Conservation (phyloP, 1,284 basidiomycete species). For the Rhodotorula sp. region DNA sequence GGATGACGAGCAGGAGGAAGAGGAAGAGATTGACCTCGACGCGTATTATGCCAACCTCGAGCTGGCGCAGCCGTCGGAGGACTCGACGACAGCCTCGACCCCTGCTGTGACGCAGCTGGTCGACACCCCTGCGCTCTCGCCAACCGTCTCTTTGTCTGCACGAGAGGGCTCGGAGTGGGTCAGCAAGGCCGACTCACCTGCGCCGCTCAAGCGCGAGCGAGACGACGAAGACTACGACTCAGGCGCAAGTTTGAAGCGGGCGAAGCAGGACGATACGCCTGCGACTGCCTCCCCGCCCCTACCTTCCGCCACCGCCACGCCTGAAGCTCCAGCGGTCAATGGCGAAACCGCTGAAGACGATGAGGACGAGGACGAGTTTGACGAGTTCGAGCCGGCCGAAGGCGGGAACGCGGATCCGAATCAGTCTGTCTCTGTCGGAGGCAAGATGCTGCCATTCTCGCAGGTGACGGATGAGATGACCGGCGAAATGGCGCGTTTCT, state of each 20-base stretch:
- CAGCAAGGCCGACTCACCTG: no score
- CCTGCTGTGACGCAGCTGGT: not conserved
- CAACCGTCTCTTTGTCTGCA: not conserved
- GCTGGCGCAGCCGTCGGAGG: constrained; percentile 1
- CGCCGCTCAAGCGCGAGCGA: not conserved
- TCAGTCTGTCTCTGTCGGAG: constrained; percentile 29
- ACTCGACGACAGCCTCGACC: not conserved
- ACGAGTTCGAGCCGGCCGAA: constrained; percentile 19
- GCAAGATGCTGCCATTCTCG: constrained; percentile 25
- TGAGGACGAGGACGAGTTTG: not conserved
- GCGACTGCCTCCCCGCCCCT: not conserved
- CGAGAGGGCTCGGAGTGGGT: not conserved
- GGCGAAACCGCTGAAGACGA: not conserved
- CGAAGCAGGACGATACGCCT: not conserved
- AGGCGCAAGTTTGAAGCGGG: not conserved
- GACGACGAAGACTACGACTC: not conserved
- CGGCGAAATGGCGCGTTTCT: constrained; percentile 14
- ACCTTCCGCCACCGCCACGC: not conserved
- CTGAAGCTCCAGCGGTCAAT: not conserved
- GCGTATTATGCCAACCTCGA: constrained; percentile 43
- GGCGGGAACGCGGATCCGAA: constrained; percentile 13
- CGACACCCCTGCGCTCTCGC: not conserved
- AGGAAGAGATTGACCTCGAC: constrained; percentile 35
- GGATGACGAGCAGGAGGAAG: not conserved
- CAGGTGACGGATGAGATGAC: constrained; percentile 26